phyloP scores from a whole-genome alignment of 2,329 filamentous ascomycete species.

The Aspergillus hortae region DNA sequence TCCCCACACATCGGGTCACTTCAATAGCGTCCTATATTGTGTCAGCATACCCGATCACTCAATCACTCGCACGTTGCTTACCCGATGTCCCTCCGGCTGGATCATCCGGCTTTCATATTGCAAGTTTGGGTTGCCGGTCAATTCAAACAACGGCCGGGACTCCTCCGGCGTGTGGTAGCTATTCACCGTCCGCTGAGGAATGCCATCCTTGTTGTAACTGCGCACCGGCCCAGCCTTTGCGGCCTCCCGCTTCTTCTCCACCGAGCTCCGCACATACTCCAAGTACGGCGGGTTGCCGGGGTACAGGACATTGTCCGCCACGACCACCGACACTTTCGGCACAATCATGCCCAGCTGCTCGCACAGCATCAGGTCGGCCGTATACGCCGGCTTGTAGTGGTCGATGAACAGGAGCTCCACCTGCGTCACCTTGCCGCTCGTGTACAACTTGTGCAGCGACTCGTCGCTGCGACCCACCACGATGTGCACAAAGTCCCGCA shows the following conservation, averaged over 20 bases:
- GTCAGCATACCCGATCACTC: not conserved
- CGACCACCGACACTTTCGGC: slow-evolving; percentile 46
- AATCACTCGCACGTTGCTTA: slow-evolving; percentile 15
- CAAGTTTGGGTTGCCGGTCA: slow-evolving; percentile 59
- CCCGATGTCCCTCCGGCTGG: slow-evolving; percentile 25
- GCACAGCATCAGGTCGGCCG: slow-evolving; percentile 70
- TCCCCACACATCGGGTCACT: slow-evolving; percentile 28
- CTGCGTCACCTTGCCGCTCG: slow-evolving; percentile 50
- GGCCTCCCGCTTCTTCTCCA: slow-evolving; percentile 57
- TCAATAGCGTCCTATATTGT: slow-evolving; percentile 28
- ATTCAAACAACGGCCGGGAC: slow-evolving; percentile 25
- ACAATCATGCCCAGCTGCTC: slow-evolving; percentile 66
- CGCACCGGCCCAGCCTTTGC: slow-evolving; percentile 24
- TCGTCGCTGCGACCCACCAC: slow-evolving; percentile 65
- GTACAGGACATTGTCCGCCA: slow-evolving; percentile 44
- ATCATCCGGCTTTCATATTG: slow-evolving; percentile 57
- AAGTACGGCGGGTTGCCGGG: slow-evolving; percentile 46
- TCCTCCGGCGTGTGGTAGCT: slow-evolving; percentile 22
- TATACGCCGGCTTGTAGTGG: slow-evolving; percentile 75
- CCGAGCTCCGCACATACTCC: slow-evolving; percentile 64
- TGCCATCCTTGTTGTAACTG: slow-evolving; percentile 17
- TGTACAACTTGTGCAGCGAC: slow-evolving; percentile 60
- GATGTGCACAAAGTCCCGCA: slow-evolving; percentile 67
- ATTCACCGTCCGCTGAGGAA: slow-evolving; percentile 18
- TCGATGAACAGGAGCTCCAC: slow-evolving; percentile 76